Evolutionary conservation across 2,329 filamentous ascomycete genomes (phyloP), one percentile per base, ranked within the genome.

Genomic region (Leptographium lundbergii): DNA sequence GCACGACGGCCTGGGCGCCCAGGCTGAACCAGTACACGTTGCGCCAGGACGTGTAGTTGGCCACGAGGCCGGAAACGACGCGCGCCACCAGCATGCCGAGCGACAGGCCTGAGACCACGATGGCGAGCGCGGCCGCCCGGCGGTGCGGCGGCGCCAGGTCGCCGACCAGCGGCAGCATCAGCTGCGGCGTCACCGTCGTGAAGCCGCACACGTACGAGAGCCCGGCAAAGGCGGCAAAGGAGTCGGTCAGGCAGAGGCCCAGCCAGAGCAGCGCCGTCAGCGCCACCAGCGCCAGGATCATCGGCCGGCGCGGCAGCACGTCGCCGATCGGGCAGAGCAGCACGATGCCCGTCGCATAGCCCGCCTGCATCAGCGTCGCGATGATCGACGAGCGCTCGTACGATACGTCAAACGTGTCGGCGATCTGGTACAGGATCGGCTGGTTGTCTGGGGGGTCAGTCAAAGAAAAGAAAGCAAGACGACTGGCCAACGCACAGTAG

Each of bases 91-190:
- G 77, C 63, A 94, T 82, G 19, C 89, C 89, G 1, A 91, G 79
- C 51, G 89, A 80, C 1, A 92, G 74, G 1, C 88, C 89, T 0
- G 86, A 89, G 2, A 88, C 84, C 9, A 91, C 85, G 60, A 92
- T 82, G 6, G 86, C 85, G 6, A 92, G 76, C 14, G 86, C 82
- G 29, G 83, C 81, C 0, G 87, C 87, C 14, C 87, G 82, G 32
- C 85, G 80, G 50, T 84, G 54, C 0, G 81, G 76, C 0, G 88
- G 87, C 0, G 89, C 88, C 22, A 92, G 82, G 66, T 92, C 88
- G 2, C 88, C 87, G 0, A 91, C 87, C 0, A 94, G 75, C 0
- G 89, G 89, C 19, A 94, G 82, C 87, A 94, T 89, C 58, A 87
- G 73, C 69, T 87, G 84, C 14, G 88, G 89, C 3, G 89, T 92